These are phyloP conservation scores for Aspergillus transmontanensis DNA, from an alignment of 2,329 filamentous ascomycete genomes.

Conservation along the genomic window DNA sequence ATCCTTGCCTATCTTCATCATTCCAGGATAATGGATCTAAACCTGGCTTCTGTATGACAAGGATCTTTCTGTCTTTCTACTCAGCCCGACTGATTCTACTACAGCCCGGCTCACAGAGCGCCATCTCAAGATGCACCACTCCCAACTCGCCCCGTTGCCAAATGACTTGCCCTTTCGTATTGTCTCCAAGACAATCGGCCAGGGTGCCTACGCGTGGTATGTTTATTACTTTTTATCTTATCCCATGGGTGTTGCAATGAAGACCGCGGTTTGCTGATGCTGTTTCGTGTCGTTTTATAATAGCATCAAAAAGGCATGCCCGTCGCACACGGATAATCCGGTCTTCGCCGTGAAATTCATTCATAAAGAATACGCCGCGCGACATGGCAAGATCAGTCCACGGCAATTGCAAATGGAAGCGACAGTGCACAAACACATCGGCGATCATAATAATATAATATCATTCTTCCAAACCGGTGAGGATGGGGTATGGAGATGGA, in stretches of 20 bases:
- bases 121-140: conserved; percentile 62
- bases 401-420: conserved; percentile 94
- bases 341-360: conserved; percentile 98
- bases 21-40: conserved; percentile 14
- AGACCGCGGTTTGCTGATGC: conserved; percentile 12
- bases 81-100: neutral
- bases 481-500: conserved; percentile 88
- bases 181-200: conserved; percentile 93
- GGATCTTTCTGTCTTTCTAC: neutral
- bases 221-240: conserved; percentile 6
- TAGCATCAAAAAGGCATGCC: conserved; percentile 91
- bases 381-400: conserved; percentile 81
- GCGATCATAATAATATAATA: conserved; percentile 90
- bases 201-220: conserved; percentile 96
- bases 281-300: conserved; percentile 38
- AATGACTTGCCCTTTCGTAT: conserved; percentile 85
- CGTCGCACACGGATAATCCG: conserved; percentile 67
- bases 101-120: conserved; percentile 4
- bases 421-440: conserved; percentile 83
- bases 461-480: conserved; percentile 88
- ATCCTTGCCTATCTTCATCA: conserved; percentile 24
- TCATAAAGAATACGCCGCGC: conserved; percentile 91
- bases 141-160: conserved; percentile 86
- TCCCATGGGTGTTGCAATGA: neutral
- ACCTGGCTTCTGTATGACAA: neutral